phyloP scores from a whole-genome alignment of 805 yeast genomes.

The Cyberlindnera petersonii region DNA sequence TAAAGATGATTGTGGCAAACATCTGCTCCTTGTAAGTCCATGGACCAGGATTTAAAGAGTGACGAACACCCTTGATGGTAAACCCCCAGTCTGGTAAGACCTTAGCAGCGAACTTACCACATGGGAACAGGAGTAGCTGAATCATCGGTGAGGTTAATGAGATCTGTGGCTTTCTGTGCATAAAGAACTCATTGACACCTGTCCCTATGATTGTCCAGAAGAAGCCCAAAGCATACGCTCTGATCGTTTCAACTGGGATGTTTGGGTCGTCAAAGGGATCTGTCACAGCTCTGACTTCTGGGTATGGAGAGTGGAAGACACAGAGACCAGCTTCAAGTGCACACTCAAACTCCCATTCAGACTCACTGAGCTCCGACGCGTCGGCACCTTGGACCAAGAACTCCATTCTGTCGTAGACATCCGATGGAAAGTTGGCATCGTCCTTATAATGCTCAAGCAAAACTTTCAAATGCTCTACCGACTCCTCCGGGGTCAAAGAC shows the following conservation, averaged over 20 bases:
- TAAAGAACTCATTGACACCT: conserved; percentile 52
- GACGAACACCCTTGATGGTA: conserved; percentile 34
- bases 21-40: conserved; percentile 64
- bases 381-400: conserved; percentile 28
- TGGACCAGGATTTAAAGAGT: conserved; percentile 55
- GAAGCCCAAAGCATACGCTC: conserved; percentile 35
- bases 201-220: conserved; percentile 50
- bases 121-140: conserved; percentile 42
- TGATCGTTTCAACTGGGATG: conserved; percentile 47
- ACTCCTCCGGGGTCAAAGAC: conserved; percentile 28
- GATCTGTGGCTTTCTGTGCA: conserved; percentile 50
- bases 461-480: conserved; percentile 27
- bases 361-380: conserved; percentile 15
- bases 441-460: conserved; percentile 40
- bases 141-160: conserved; percentile 39
- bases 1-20: conserved; percentile 48
- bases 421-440: conserved; percentile 44
- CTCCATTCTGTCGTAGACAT: conserved; percentile 25
- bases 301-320: conserved; percentile 49
- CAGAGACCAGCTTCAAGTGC: conserved; percentile 31
- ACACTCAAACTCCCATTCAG: conserved; percentile 25
- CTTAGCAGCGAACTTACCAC: conserved; percentile 37
- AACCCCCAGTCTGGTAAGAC: conserved; percentile 45
- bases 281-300: conserved; percentile 62
- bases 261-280: conserved; percentile 47